These are phyloP conservation scores for Davidsoniella neocaledoniae DNA, from an alignment of 2,329 filamentous ascomycete species.

Conservation along the genomic window DNA sequence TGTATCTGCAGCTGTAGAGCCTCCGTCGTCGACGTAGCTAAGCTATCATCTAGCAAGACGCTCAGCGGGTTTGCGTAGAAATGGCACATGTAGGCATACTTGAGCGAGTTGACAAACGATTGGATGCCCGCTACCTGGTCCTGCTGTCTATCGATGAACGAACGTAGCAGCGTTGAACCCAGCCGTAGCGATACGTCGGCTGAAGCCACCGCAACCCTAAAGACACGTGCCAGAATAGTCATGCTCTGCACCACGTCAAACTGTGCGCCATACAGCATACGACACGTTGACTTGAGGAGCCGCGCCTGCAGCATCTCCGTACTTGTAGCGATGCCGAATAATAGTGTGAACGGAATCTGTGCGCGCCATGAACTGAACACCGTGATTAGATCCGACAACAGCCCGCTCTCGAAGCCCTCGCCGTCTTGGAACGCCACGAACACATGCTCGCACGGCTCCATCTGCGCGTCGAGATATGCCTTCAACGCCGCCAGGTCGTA, in stretches of 20 bases:
- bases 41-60: conserved; percentile 32
- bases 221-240: conserved; percentile 55
- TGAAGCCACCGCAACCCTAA: conserved; percentile 46
- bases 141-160: conserved; percentile 53
- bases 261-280: conserved; percentile 49
- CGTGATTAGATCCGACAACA: conserved; percentile 55
- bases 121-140: conserved; percentile 65
- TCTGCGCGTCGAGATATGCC: conserved; percentile 34
- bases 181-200: conserved; percentile 40
- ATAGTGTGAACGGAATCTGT: conserved; percentile 57
- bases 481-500: conserved; percentile 63
- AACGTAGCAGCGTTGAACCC: conserved; percentile 44
- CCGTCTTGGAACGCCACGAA: conserved; percentile 65
- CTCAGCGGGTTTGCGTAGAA: conserved; percentile 67
- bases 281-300: conserved; percentile 50
- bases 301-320: conserved; percentile 64
- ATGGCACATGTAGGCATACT: conserved; percentile 76
- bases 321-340: conserved; percentile 70
- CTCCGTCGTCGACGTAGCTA: conserved; percentile 13
- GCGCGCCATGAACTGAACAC: conserved; percentile 53
- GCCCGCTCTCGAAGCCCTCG: conserved; percentile 57
- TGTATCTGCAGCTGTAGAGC: conserved; percentile 26
- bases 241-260: conserved; percentile 64
- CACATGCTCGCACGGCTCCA: conserved; percentile 34
- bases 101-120: conserved; percentile 51